Base-by-base conservation (phyloP, 1,284 basidiomycete species). In the Puccinia novopanici region DNA sequence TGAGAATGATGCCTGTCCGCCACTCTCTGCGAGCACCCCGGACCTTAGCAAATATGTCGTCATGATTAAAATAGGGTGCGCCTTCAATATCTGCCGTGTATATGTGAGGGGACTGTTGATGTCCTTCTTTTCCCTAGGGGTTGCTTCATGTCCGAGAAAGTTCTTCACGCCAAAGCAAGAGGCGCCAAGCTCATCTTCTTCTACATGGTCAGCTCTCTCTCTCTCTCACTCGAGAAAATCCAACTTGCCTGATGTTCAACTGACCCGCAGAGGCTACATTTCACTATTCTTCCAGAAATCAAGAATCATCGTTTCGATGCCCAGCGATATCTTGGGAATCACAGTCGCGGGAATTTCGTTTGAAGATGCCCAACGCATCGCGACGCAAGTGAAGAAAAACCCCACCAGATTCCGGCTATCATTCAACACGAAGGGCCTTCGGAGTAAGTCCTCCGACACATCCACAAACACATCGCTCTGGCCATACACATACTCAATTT, bases 151-250 rank as follows among this genome's bases (percentile, higher is more conserved):
- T n/a, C 37, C 34, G 45, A 55, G n/a, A 81, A 81, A 37, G 63
- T 59, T 22, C 59, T 57, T 27, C 45, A 81, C 30, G 71, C 72
- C 27, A 34, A 30, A 65, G 63, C 57, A 40, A 81, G 73, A 74
- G 79, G 79, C 30, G 79, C 79, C 19, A 75, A 70, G 54, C 72
- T 63, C 9, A 55, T 81, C 34, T 50, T 81, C 27, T 75, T 81
- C 12, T 81, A 81, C 57, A 81, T 81, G 79, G 79, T 81, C 40
- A 55, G 71, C 27, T 40, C 34, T 45, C 48, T 27, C 40, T 34
- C 34, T 34, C 34, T 34, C 34, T 34, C 34, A n/a, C n/a, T 34
- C 34, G 34, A 34, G 1, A 40, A 24, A 45, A 67, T 24, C 2
- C 4, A 24, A 67, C 22, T 48, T n/a, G 15, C 13, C n/a, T 22